Evolutionary conservation across 2,329 filamentous ascomycete genomes (phyloP), one percentile per base, ranked within the genome.

Genomic region (Polychaeton citri): DNA sequence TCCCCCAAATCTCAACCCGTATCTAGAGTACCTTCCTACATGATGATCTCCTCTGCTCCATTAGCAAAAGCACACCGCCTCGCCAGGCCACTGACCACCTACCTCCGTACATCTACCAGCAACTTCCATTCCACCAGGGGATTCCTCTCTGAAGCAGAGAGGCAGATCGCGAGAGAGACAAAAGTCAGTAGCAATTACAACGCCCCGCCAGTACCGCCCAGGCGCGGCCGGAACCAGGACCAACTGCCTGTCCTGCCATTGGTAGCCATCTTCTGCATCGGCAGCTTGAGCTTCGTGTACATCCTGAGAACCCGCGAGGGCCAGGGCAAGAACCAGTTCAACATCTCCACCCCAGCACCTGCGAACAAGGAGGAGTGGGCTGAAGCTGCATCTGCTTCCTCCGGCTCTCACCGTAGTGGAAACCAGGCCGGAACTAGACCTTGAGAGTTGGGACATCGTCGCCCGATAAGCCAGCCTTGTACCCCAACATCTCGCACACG

Each of bases 211-310:
- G 34, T 34, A 15, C 38, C 38, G 13, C 44, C 34, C 19, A 38
- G 41, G 19, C 36, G 38, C 28, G 33, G 41, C 35, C n/a, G n/a
- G n/a, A 41, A 46, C 34, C 38, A 38, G 17, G 35, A 42, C 51
- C 44, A 64, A 54, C 61, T 63, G 49, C 62, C 62, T 36, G 35
- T 65, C 58, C 43, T 60, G 49, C 64, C 65, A 17, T 59, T 69
- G 32, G 43, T 67, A 39, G 52, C 55, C 48, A 68, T 69, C 50
- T 65, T 69, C 52, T 57, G 48, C 37, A 43, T 57, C 21, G 65
- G 65, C 42, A 62, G 57, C 32, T 58, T 58, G 35, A 50, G 62
- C 36, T 69, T 69, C 55, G 62, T 62, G 47, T 55, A 55, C 43
- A 57, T 69, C 33, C 58, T 63, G 26, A 64, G 67, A 41, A 53